Base-by-base conservation (phyloP, 2,329 filamentous ascomycete species). In the Rasamsonia emersonii region DNA sequence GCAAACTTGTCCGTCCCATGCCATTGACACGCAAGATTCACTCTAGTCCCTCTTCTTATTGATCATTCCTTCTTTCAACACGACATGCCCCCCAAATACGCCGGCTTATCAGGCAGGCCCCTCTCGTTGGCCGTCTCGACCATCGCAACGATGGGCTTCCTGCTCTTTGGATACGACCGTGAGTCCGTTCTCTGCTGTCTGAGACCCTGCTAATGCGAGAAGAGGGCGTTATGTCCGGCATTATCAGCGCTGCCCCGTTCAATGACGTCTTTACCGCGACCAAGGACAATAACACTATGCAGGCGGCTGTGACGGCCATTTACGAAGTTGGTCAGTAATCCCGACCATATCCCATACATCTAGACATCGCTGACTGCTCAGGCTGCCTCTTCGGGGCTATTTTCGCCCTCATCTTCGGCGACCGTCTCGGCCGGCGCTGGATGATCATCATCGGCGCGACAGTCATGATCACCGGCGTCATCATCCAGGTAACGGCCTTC, bases 81-180 rank as follows among this genome's bases (percentile, higher is more conserved):
- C 41, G 49, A 15, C 23, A 75, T 74, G 70, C 61, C 68, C 41
- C 65, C 70, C 42, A 67, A 49, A 11, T 79, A 66, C 49, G 68
- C 71, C 51, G 75, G 76, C 54, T 61, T 79, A 38, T 70, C 68
- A 20, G 77, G 77, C 51, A 65, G 62, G 43, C 61, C 59, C 21
- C 64, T 81, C 32, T 72, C 69, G 11, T 45, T 77, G 39, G 60
- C 68, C 23, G 67, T 81, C 28, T 77, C 77, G 2, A 66, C 69
- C n/a, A 67, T 80, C 16, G 74, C 76, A 3, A 79, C 76, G 1
- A 76, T 73, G 30, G 75, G 73, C 14, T 77, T 78, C 58, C 51
- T 77, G 17, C 64, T 74, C n/a, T 75, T 73, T 38, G 71, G 71
- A 35, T 75, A 74, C 46, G 71, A 75, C 37, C 71, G 60, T 65